Base-by-base conservation (phyloP, 1,284 basidiomycete species). In the Hemileia vastatrix region DNA sequence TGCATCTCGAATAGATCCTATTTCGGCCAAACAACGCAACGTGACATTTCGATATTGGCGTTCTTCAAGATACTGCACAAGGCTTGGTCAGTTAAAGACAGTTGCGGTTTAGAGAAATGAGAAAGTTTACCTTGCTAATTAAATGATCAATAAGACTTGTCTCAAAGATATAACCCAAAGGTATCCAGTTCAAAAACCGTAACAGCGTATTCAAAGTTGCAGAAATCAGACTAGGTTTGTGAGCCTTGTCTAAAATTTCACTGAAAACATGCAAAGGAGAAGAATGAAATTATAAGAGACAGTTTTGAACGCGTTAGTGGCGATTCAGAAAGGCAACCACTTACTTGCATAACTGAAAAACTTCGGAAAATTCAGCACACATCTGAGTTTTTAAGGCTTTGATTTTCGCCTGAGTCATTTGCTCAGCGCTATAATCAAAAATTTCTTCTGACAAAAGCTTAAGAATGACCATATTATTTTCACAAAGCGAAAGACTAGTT, bases 391-490 rank as follows among this genome's bases (percentile, higher is more conserved):
- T 99, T 67, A 99, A 80, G 68, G 89, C 87, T 78, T 96, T 96
- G 66, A 92, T 95, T 81, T 97, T 99, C 15, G 87, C 87, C 77
- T 95, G 92, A 0, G 94, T 97, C 92, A 99, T 91, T 78, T 95
- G 90, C 74, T 98, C 95, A 1, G 94, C 91, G 3, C 93, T 97
- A 78, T 88, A 99, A 78, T 99, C 95, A 74, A 99, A 99, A 67
- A 99, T 92, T 77, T 98, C 95, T 76, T 98, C 95, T 0, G 92
- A 96, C 15, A 99, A 81, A n/a, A 99, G 82, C 76, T 91, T 90
- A 68, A 98, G 82, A 76, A 98, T 98, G 76, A 92, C 84, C 95
- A 99, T 99, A 80, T 99, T 98, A 82, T 99, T 98, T 78, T 98
- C 95, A 82, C 95, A 98, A 31, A 98, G 83, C 1, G 90, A 87